Conservation (phyloP, 179 eudicot genomes). For the Spergularia azorica region DNA sequence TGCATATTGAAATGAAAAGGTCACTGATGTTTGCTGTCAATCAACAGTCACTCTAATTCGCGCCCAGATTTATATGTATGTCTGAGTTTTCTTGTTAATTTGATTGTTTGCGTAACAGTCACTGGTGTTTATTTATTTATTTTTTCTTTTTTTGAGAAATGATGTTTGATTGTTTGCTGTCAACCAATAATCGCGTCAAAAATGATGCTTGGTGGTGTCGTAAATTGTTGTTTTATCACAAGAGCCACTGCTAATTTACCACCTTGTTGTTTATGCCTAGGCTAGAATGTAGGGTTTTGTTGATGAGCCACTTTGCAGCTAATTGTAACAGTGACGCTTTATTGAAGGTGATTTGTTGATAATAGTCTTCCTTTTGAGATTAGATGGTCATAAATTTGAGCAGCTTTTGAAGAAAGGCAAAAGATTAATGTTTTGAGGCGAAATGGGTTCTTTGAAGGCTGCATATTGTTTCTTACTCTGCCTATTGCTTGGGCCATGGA, state of each 20-base stretch:
- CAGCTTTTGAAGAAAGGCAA: conserved; percentile 19
- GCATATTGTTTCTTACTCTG: conserved; percentile 28
- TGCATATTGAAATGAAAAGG: not conserved
- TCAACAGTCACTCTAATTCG: too few relatives aligned
- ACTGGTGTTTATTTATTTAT: not conserved
- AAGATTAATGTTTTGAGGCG: conserved; percentile 33
- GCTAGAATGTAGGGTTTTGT: too few relatives aligned
- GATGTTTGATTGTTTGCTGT: too few relatives aligned
- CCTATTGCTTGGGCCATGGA: conserved; percentile 39
- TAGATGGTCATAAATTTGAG: conserved; percentile 22
- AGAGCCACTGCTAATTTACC: too few relatives aligned
- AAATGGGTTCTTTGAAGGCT: conserved; percentile 43
- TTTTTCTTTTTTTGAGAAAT: not conserved
- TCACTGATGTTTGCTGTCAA: conserved; percentile 5
- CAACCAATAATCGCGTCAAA: too few relatives aligned
- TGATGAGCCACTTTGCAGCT: not conserved
- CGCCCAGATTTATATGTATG: not conserved
- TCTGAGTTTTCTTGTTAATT: not conserved
- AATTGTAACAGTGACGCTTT: not conserved
- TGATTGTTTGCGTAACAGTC: not conserved
- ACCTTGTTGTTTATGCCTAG: too few relatives aligned
- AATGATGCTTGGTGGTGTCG: too few relatives aligned
- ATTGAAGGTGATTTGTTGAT: not conserved
- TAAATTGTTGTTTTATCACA: too few relatives aligned
- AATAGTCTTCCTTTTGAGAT: not conserved